Evolutionary conservation across 441 rosid species (phyloP), one percentile per base, ranked within the genome.

Genomic region (Hura crepitans): DNA sequence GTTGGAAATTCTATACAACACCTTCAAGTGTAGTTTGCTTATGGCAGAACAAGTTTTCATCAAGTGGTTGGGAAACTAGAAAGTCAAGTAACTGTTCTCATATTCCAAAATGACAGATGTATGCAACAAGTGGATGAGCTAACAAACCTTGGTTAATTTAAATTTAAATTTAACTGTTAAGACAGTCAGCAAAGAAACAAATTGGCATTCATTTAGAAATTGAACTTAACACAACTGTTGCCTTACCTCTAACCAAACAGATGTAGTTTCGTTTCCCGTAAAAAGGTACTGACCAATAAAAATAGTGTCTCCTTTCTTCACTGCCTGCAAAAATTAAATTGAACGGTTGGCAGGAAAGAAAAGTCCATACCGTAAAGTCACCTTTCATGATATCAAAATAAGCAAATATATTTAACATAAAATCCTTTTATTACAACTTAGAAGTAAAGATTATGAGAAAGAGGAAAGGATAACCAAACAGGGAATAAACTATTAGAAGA

Each of bases 251-350:
- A 91, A 85, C 98, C 97, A 96, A 3, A 91, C 99, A 51, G 99
- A 93, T 72, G 98, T 93, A 64, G 97, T 91, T 83, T 96, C 99
- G 83, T 96, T 93, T 65, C 99, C 97, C 37, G 97, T 91, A 79
- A 96, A 96, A 42, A 93, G 83, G 85, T 96, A 91, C 45, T 96
- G 98, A 54, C 99, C 99, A 46, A 90, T 62, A 70, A 93, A 96
- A 78, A 93, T 91, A 61, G 98, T 96, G 77, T 96, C 99, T 67
- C 98, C 99, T 60, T 75, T 80, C 77, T 90, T 93, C 74, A 96
- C 97, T 15, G 95, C 87, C 98, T 93, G 86, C 72, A 78, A 82
- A 80, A 51, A 31, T 31, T 62, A 55, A n/a, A 4, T 12, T 12
- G 37, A 3, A 33, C 3, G 6, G 6, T 2, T 33, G 4, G 6